Evolutionary conservation across 2,329 filamentous ascomycete species (phyloP), one percentile per base, ranked within the genome.

Genomic region (Pyricularia pennisetigena): DNA sequence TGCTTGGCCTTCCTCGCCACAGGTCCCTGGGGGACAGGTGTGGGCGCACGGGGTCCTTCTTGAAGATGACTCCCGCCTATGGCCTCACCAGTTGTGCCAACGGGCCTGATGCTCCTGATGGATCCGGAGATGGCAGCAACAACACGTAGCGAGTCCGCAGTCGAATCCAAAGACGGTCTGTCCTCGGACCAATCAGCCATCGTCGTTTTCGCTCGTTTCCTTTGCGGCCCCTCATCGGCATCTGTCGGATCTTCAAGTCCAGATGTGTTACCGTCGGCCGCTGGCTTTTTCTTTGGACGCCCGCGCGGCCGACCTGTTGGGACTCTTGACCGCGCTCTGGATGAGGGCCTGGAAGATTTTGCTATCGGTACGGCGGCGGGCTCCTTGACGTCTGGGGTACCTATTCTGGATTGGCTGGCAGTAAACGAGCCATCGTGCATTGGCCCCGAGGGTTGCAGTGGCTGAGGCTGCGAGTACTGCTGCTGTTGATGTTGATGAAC

Each of bases 91-190:
- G 78, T 79, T 3, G 79, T 82, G 35, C 85, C 82, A 68, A 92
- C 84, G 4, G 94, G 94, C 63, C 93, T 87, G 76, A 97, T 91
- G 65, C 89, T 90, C 62, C 94, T 90, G 69, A 98, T 84, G 5
- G 94, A 97, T 61, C 93, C 92, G 63, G 94, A 90, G 20, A 92
- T 97, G 76, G 93, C 97, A 64, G 94, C 94, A 70, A 92, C 90
- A n/a, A 97, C 93, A 65, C 94, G 87, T 29, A 98, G 82, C 3
- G 92, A 96, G 65, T 95, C 93, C 10, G 88, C 86, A 32, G 88
- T 88, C 57, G 86, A 84, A 67, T 90, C 91, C 73, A 97, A 91
- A 26, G 86, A 87, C 70, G 84, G 86, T 72, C 87, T 90, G 70
- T 9, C 69, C 64, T 69, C 73, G 72, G 72, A 73, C 66, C 66